phyloP scores from a whole-genome alignment of 2,329 filamentous ascomycete species.

The Colletotrichum sp. region DNA sequence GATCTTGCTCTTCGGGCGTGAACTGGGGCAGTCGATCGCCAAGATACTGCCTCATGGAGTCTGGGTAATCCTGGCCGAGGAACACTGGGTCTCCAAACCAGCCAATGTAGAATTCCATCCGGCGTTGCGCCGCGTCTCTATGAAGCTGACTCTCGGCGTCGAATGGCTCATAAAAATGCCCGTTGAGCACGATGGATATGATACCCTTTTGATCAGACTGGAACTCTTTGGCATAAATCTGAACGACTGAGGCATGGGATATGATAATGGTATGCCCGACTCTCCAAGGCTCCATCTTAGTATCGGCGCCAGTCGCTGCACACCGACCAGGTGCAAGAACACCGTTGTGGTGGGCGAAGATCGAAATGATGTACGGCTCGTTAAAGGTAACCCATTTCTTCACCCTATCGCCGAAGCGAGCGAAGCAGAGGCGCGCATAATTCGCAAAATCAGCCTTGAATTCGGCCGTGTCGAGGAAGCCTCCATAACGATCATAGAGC shows the following conservation, averaged over 20 bases:
- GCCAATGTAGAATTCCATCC: slow-evolving; percentile 42
- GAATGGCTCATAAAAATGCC: slow-evolving; percentile 42
- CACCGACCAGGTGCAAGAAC: slow-evolving; percentile 37
- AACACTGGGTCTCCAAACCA: slow-evolving; percentile 46
- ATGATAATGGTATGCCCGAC: slow-evolving; percentile 40
- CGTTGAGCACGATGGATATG: slow-evolving; percentile 41
- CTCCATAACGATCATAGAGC: slow-evolving; percentile 40
- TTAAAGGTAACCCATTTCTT: slow-evolving; percentile 44
- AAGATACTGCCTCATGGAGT: slow-evolving; percentile 29
- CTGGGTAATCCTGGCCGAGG: slow-evolving; percentile 25
- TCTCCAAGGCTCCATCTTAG: slow-evolving; percentile 40
- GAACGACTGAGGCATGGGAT: slow-evolving; percentile 36
- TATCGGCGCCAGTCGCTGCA: slow-evolving; percentile 31
- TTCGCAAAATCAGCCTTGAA: slow-evolving; percentile 37
- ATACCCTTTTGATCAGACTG: slow-evolving; percentile 29
- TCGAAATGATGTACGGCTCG: slow-evolving; percentile 41
- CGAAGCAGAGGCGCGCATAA: slow-evolving; percentile 40
- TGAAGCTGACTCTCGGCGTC: slow-evolving; percentile 29
- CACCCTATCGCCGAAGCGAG: slow-evolving; percentile 38
- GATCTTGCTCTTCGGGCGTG: slow-evolving; percentile 27
- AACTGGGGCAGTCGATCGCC: slow-evolving; percentile 33
- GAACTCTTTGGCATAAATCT: slow-evolving; percentile 37
- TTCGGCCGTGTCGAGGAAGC: slow-evolving; percentile 34
- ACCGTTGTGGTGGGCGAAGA: slow-evolving; percentile 40
- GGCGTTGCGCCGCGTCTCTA: slow-evolving; percentile 33